Base-by-base conservation (phyloP, 495 filamentous ascomycete species). In the Podospora australis region DNA sequence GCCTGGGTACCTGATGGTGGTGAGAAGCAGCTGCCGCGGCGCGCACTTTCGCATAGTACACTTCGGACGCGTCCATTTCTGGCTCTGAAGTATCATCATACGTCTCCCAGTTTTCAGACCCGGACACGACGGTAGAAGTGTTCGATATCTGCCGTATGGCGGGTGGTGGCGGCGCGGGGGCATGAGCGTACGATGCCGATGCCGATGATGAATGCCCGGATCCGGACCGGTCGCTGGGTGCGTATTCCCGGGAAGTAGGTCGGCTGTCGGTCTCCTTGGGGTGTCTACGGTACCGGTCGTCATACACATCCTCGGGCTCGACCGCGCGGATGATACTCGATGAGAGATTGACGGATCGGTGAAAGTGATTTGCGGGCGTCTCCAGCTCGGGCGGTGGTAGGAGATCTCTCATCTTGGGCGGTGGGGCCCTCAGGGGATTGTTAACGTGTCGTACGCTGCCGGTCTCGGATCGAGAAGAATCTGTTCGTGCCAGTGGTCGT, bases 101-200 rank as follows among this genome's bases (percentile, higher is more conserved):
- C 19, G 88, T 94, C 70, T 96, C 89, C 90, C 90, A 96, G 64
- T 96, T 96, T 67, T 95, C 90, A 0, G 86, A 91, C 2, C 88
- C 87, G 9, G 86, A 84, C 51, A 75, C 78, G 7, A 81, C 78
- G 49, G 79, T 77, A 2, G 81, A 86, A 13, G 78, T 79, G 51
- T 79, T 82, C 3, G 86, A 89, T n/a, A 83, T 81, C 52, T 90
- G 84, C 48, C 87, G 70, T 1, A 28, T 42, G 1, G 55, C 32
- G 25, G 67, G 59, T 21, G 68, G 66, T 30, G 65, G 59, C 36
- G 66, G 64, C 29, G 66, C 44, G 46, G 66, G 68, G 20, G 51
- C 49, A 17, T 65, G 50, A 26, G 67, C n/a, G n/a, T n/a, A n/a
- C n/a, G n/a, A n/a, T n/a, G n/a, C n/a, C n/a, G n/a, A n/a, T n/a